These are phyloP conservation scores for Nephelium lappaceum DNA, from an alignment of 345 rosid genomes.

Conservation along the genomic window DNA sequence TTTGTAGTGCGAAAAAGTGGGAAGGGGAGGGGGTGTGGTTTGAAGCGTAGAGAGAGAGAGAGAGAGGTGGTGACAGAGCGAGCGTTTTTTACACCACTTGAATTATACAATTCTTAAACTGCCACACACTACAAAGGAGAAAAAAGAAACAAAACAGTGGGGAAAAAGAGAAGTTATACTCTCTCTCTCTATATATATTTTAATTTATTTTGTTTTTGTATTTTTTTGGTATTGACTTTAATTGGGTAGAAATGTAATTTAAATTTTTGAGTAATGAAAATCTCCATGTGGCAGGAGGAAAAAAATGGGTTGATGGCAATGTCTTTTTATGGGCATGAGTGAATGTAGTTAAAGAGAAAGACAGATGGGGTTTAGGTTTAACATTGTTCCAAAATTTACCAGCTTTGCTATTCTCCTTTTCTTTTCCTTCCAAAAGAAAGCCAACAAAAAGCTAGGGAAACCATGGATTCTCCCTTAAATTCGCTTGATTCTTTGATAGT, in stretches of 20 bases:
- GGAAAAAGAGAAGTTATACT: background rate
- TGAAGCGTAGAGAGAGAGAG: background rate
- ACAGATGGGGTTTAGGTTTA: conserved; percentile 3
- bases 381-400: conserved; percentile 30
- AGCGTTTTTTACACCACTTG: conserved; percentile 41
- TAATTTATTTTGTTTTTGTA: too few relatives aligned
- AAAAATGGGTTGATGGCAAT: background rate
- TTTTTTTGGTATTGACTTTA: conserved; percentile 4
- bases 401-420: conserved; percentile 20
- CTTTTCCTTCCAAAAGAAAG: conserved; percentile 38
- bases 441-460: conserved; percentile 34
- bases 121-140: conserved; percentile 38
- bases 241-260: background rate
- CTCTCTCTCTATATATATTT: too few relatives aligned
- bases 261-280: background rate
- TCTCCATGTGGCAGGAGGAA: conserved; percentile 4
- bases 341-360: conserved; percentile 26
- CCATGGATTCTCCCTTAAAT: conserved; percentile 28
- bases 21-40: background rate
- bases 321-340: conserved; percentile 12
- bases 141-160: conserved; percentile 23
- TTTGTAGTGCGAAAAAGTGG: conserved; percentile 55
- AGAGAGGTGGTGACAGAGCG: conserved; percentile 18
- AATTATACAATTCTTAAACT: conserved; percentile 35
- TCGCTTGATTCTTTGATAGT: conserved; percentile 26